These are phyloP conservation scores for Lupinus albus DNA, from an alignment of 306 rosid species.

Conservation along the genomic window DNA sequence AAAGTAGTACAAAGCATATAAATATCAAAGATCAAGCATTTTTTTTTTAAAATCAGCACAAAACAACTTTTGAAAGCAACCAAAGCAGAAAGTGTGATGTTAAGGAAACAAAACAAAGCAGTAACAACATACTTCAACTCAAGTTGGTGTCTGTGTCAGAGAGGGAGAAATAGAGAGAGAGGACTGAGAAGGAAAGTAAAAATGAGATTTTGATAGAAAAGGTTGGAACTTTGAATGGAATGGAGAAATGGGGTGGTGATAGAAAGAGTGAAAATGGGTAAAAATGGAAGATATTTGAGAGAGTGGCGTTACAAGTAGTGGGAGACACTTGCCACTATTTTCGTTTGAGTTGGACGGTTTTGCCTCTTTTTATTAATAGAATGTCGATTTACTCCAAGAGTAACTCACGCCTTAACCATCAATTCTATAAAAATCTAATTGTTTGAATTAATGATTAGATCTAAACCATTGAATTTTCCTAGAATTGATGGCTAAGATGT, in stretches of 20 bases:
- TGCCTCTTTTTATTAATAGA: background rate
- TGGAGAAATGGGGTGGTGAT: background rate
- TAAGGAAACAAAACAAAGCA: conserved; percentile 21
- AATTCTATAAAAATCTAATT: no score
- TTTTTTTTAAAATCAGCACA: conserved; percentile 22
- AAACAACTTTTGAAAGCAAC: background rate
- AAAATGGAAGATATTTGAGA: conserved; percentile 3
- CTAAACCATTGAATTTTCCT: no score
- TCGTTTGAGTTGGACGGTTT: conserved; percentile 31
- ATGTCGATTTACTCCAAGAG: no score
- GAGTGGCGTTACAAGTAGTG: conserved; percentile 25
- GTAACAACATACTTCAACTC: conserved; percentile 2
- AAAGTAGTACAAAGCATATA: conserved; percentile 30
- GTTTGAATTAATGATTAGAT: no score
- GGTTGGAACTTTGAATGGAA: conserved; percentile 29
- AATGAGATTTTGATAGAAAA: conserved; percentile 27
- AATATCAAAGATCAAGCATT: conserved; percentile 33
- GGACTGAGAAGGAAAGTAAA: conserved; percentile 31
- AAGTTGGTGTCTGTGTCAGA: background rate
- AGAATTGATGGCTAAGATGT: no score
- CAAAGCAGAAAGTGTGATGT: conserved; percentile 27
- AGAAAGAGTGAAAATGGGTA: conserved; percentile 4
- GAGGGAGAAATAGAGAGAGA: background rate
- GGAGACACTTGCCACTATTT: conserved; percentile 33
- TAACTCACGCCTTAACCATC: no score